Evolutionary conservation across 192 early-diverging fungal genomes (phyloP).

Genomic region (Backusella australiensis): DNA sequence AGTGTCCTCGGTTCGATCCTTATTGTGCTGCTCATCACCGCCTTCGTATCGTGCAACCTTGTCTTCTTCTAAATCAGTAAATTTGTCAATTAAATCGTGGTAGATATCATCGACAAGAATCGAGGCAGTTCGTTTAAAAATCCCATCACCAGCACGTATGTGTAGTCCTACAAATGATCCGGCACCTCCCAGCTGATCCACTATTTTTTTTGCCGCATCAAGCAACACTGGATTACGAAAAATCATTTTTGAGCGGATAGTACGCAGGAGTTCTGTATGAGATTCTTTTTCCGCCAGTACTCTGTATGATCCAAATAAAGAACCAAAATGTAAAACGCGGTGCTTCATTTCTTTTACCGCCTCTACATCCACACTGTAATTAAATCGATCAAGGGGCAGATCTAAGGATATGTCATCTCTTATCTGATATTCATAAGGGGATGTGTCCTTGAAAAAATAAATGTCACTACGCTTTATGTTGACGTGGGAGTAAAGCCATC

Average conservation of each 20-base stretch:
- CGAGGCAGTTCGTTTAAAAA: slow-evolving; percentile 41
- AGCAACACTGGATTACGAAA: slow-evolving; percentile 44
- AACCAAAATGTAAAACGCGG: slow-evolving; percentile 52
- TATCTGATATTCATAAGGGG: slow-evolving; percentile 52
- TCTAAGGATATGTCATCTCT: slow-evolving; percentile 41
- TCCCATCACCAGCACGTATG: slow-evolving; percentile 49
- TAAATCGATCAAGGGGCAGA: slow-evolving; percentile 38
- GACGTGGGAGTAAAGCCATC: slow-evolving; percentile 48
- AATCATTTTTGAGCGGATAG: slow-evolving; percentile 44
- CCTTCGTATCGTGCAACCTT: slow-evolving; percentile 29
- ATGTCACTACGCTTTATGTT: slow-evolving; percentile 42
- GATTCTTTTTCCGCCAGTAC: slow-evolving; percentile 42
- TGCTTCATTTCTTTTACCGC: slow-evolving; percentile 30
- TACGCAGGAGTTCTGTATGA: slow-evolving; percentile 32
- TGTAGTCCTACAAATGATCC: slow-evolving; percentile 51
- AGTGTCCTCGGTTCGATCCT: slow-evolving; percentile 32
- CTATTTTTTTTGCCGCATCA: slow-evolving; percentile 42
- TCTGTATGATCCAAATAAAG: slow-evolving; percentile 47
- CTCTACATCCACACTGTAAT: slow-evolving; percentile 32
- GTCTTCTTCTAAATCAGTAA: slow-evolving; percentile 35
- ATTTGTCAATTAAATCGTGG: slow-evolving; percentile 36
- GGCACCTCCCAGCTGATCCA: slow-evolving; percentile 47
- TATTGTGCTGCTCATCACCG: slow-evolving; percentile 20
- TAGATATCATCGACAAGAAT: slow-evolving; percentile 51
- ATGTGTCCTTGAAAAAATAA: slow-evolving; percentile 41